Evolutionary conservation across 75 land plant species (phyloP), one percentile per base, ranked within the genome.

Genomic region (Selaginella moellendorffii): DNA sequence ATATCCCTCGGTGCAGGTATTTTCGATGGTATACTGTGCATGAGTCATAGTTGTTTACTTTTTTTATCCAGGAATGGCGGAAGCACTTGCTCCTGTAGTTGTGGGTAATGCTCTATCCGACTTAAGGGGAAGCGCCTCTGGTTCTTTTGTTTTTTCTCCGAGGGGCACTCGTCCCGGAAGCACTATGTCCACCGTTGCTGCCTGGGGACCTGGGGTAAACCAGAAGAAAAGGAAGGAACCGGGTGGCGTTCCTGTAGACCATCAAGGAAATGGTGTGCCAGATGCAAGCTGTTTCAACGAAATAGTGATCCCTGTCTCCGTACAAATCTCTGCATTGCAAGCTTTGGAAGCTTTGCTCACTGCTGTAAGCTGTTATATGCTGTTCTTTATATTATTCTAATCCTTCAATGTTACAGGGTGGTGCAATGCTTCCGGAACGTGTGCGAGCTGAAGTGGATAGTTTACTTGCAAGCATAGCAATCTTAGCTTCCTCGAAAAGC

Each of bases 1-100:
- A 58, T 74, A 17, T 81, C 89, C 24, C 78, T 92, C 88, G 95
- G 95, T 30, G 82, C 72, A 53, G 93, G 97, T 91, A 80, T 27
- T 5, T 36, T 5, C 14, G 5, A 36, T 36, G 10, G 14, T 36
- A n/a, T n/a, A n/a, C n/a, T n/a, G n/a, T n/a, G n/a, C n/a, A n/a
- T n/a, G n/a, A n/a, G n/a, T n/a, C n/a, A n/a, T 14, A 36, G 14
- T 36, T 36, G 14, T 36, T 36, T 36, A 36, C 14, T 5, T 14
- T 28, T 42, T 42, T 30, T 0, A 30, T 26, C n/a, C 79, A 91
- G 97, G 93, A 54, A 79, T 91, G 78, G 80, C 86, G 21, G 61
- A 79, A n/a, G 80, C 75, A 30, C 78, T 91, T 53, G 77, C 80
- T 54, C 69, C 80, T 52, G 81, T 76, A 18, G 62, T 91, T 23